Evolutionary conservation across 2,329 filamentous ascomycete genomes (phyloP).

Genomic region (Fusarium domesticum): DNA sequence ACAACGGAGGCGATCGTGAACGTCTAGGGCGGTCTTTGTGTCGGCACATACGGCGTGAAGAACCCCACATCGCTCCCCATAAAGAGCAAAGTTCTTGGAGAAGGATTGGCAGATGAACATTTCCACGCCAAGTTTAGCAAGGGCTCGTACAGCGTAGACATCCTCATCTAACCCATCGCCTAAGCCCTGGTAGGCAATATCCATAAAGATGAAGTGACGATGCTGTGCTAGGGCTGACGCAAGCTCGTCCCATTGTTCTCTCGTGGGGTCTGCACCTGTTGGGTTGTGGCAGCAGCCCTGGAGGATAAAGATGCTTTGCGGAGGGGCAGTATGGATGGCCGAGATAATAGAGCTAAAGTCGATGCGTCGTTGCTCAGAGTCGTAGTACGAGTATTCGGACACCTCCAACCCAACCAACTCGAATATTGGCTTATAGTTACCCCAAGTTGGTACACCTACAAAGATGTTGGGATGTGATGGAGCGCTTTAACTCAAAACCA

Average conservation of each 20-base stretch:
- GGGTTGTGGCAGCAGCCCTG: slow-evolving; percentile 40
- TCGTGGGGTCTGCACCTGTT: slow-evolving; percentile 33
- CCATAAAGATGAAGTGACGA: slow-evolving; percentile 33
- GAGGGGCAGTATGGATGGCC: slow-evolving; percentile 26
- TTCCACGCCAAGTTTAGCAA: slow-evolving; percentile 30
- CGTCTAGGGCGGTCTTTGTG: neutral
- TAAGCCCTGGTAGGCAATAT: slow-evolving; percentile 39
- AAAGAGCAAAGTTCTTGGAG: slow-evolving; percentile 40
- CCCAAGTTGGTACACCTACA: slow-evolving; percentile 29
- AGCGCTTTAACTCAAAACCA: slow-evolving; percentile 30
- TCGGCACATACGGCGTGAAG: slow-evolving; percentile 11
- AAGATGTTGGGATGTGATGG: slow-evolving; percentile 28
- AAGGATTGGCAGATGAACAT: slow-evolving; percentile 37
- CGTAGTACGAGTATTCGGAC: slow-evolving; percentile 32
- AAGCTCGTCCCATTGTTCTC: slow-evolving; percentile 32
- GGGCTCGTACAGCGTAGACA: slow-evolving; percentile 27
- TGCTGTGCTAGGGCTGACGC: slow-evolving; percentile 11
- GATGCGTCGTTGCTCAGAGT: slow-evolving; percentile 23
- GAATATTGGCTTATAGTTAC: slow-evolving; percentile 35
- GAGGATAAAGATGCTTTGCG: slow-evolving; percentile 35
- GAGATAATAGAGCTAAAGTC: slow-evolving; percentile 28
- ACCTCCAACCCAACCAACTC: slow-evolving; percentile 29
- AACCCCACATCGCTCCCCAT: slow-evolving; percentile 36
- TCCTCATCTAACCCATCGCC: slow-evolving; percentile 35
- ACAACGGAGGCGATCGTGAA: slow-evolving; percentile 14